Evolutionary conservation across 2,329 filamentous ascomycete genomes (phyloP).

Genomic region (Sporothrix globosa): DNA sequence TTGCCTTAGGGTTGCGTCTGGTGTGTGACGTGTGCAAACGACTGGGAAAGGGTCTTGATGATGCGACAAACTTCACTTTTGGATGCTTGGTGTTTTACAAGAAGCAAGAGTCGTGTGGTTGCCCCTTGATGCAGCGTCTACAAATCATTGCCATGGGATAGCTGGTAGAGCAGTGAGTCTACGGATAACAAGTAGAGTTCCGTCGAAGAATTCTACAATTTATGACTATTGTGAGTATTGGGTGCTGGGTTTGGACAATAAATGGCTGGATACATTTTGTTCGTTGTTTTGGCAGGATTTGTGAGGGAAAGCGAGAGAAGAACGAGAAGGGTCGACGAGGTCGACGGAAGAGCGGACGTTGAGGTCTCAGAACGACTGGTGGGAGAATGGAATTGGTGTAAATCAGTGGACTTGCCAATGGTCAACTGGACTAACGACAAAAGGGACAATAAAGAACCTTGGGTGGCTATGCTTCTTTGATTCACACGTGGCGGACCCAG

Average conservation of each 20-base stretch:
- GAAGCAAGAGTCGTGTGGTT: not conserved
- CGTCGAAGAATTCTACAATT: too few species aligned
- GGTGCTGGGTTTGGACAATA: not conserved
- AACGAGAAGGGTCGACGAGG: not conserved
- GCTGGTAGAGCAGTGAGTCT: too few species aligned
- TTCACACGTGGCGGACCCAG: slow-evolving; percentile 16
- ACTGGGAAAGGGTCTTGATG: not conserved
- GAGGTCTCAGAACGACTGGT: slow-evolving; percentile 24
- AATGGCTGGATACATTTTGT: not conserved
- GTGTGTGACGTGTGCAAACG: not conserved
- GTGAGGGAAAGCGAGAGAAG: not conserved
- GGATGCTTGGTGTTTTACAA: not conserved
- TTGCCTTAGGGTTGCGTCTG: not conserved
- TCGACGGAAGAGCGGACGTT: slow-evolving; percentile 23
- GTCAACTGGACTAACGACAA: not conserved
- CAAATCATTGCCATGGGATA: too few species aligned
- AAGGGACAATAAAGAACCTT: not conserved
- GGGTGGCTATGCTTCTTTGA: slow-evolving; percentile 7
- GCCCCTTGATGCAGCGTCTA: too few species aligned
- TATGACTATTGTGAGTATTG: too few species aligned
- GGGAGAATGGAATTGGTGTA: slow-evolving; percentile 2
- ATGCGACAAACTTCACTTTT: slow-evolving; percentile 2
- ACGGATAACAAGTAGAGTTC: too few species aligned
- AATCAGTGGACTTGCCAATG: not conserved
- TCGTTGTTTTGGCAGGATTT: not conserved